Base-by-base conservation (phyloP, 345 rosid genomes). In the Rhizophora mangle region DNA sequence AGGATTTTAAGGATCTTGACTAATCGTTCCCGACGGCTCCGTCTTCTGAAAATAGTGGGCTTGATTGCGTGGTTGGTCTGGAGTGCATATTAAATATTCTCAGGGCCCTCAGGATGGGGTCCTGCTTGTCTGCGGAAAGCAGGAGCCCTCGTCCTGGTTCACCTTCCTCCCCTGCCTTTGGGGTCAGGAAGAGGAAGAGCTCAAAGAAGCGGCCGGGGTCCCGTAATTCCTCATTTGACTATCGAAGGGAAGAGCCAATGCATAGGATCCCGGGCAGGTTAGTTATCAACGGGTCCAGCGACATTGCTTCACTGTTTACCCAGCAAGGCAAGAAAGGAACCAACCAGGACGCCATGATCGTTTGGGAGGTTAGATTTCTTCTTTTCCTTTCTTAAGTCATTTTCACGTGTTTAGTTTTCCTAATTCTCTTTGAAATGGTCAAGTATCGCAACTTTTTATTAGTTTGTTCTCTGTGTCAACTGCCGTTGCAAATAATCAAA, bases 71-170 rank as follows among this genome's bases (percentile, higher is more conserved):
- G 80, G 96, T 84, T 88, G 97, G 87, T 82, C 96, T 95, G 92
- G 99, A 95, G 82, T 95, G 99, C 96, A 60, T 95, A 78, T 69
- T 92, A 68, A 79, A 75, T 77, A 90, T 95, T 57, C 77, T 95
- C 93, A 92, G 99, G 91, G 97, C 98, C 96, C 99, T 95, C 20
- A 88, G 88, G 80, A 87, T 90, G 99, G 99, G 96, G 86, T 95
- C 99, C 98, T 95, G 98, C 92, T 88, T 95, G 76, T 87, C 99
- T 80, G 82, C 85, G 8, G 99, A 95, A 74, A 86, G 87, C 92
- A 83, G 92, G 91, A 90, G 90, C 83, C 92, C 97, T 79, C 69
- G 79, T 75, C 96, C 96, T 57, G 95, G 96, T 11, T 84, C 96
- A 21, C 96, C 96, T 51, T 77, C 87, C 74, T 88, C 97, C 61